Base-by-base conservation (phyloP, 1,284 basidiomycete species). In the Heterobasidion occidentale region DNA sequence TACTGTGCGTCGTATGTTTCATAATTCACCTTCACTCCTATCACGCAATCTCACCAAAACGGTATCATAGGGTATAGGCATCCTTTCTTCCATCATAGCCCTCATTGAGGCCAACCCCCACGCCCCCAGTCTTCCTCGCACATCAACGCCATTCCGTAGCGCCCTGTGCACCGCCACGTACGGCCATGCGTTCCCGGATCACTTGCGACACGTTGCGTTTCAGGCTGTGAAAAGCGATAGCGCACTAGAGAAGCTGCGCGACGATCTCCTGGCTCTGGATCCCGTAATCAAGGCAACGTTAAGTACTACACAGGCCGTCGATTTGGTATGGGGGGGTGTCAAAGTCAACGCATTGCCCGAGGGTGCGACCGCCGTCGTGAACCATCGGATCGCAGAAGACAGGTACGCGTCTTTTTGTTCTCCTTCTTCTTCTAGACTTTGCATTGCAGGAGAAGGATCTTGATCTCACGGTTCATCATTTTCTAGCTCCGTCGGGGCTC, bases 281-380 rank as follows among this genome's bases (percentile, higher is more conserved):
- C 17, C 45, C 11, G n/a, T 9, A 5, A 19, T n/a, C 8, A 33
- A 19, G 17, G 20, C 68, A 8, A 62, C 81, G 20, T 70, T 85
- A 15, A 73, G 77, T 36, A 91, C 86, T 2, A 88, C 87, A 0
- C 86, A 88, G 64, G 88, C 89, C 1, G 75, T 84, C 44, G 86
- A 88, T 63, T 66, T 89, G 7, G 76, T 89, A 46, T 64, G 72
- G 7, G 87, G 86, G 2, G 87, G 88, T 15, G 81, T 87, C 46
- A 89, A 90, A 70, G 72, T 76, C 53, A 86, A 85, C 60, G 82
- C 82, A 1, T 71, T 85, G 1, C 83, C 83, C 1, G 35, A 54
- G 36, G 20, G 36, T 19, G 53, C 77, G 1, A 75, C 69, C 60
- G 80, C 80, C 6, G 65, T 80, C 17, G 73, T 86, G 54, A 84